phyloP scores from a whole-genome alignment of 768 basidiomycete genomes.

The Pholiota molesta region DNA sequence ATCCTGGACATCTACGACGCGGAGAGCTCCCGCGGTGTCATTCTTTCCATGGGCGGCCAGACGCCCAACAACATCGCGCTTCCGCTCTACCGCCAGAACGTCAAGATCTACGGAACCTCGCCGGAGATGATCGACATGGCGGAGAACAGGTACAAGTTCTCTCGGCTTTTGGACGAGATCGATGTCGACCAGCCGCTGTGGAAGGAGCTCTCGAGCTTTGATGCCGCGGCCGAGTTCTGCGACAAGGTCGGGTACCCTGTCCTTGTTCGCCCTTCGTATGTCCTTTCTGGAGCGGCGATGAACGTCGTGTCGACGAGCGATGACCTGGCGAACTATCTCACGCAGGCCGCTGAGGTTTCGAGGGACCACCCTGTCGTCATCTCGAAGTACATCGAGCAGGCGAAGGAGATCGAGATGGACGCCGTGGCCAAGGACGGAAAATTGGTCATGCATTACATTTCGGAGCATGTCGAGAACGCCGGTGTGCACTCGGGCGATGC shows the following conservation, averaged over 20 bases:
- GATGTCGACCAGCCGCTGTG: slow-evolving; percentile 98
- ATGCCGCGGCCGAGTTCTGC: slow-evolving; percentile 89
- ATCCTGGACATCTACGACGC: slow-evolving; percentile 96
- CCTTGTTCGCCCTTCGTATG: slow-evolving; percentile 96
- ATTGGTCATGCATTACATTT: slow-evolving; percentile 99
- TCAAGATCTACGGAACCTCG: slow-evolving; percentile 97
- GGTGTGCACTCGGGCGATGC: slow-evolving; percentile 99
- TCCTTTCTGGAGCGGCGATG: slow-evolving; percentile 99
- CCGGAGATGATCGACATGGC: slow-evolving; percentile 99
- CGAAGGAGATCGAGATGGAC: slow-evolving; percentile 99
- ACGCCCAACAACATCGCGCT: slow-evolving; percentile 99
- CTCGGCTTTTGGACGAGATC: slow-evolving; percentile 94
- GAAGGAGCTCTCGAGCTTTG: slow-evolving; percentile 94
- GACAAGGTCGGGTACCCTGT: slow-evolving; percentile 94
- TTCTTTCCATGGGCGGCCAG: slow-evolving; percentile 98
- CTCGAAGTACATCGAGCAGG: slow-evolving; percentile 98
- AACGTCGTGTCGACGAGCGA: slow-evolving; percentile 95
- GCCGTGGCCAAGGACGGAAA: slow-evolving; percentile 96
- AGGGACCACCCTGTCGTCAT: slow-evolving; percentile 91
- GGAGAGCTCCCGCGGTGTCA: slow-evolving; percentile 88
- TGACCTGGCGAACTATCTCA: slow-evolving; percentile 90
- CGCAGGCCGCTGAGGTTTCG: slow-evolving; percentile 94
- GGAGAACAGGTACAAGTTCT: slow-evolving; percentile 99
- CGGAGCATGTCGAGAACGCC: slow-evolving; percentile 98
- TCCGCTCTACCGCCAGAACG: slow-evolving; percentile 93